phyloP scores from a whole-genome alignment of 345 rosid species.

The Chamaenerion angustifolium region DNA sequence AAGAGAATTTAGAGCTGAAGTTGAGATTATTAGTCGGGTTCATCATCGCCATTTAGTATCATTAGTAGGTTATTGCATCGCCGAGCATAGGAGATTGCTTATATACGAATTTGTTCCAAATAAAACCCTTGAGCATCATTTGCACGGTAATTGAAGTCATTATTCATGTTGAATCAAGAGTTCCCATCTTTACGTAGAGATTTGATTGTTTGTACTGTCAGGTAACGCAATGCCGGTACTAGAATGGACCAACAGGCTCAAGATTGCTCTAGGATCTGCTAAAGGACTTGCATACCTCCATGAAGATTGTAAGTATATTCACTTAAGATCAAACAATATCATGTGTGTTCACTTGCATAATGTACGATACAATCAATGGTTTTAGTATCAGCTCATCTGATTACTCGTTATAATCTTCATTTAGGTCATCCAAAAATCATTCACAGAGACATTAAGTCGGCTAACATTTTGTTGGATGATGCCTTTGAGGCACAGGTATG shows the following conservation, averaged over 20 bases:
- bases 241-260: constrained; percentile 78
- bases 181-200: too few relatives aligned
- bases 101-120: constrained; percentile 90
- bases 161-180: too few relatives aligned
- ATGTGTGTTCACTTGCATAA: too few relatives aligned
- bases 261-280: constrained; percentile 83
- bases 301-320: constrained; percentile 72
- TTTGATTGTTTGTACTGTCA: constrained; percentile 11
- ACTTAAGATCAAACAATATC: too few relatives aligned
- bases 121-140: constrained; percentile 82
- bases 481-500: constrained; percentile 80
- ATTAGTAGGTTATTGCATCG: constrained; percentile 74
- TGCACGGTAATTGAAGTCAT: constrained; percentile 44
- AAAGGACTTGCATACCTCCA: constrained; percentile 97
- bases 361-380: too few relatives aligned
- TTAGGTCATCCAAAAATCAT: constrained; percentile 90
- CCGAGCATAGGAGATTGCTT: constrained; percentile 55
- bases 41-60: constrained; percentile 94
- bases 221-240: constrained; percentile 45
- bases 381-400: too few relatives aligned
- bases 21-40: constrained; percentile 89
- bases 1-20: constrained; percentile 87
- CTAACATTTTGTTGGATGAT: constrained; percentile 73
- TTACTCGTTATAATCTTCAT: not conserved
- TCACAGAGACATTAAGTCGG: constrained; percentile 88